Evolutionary conservation across 139 green algal species (phyloP).

Genomic region (Coelastrella sp.): DNA sequence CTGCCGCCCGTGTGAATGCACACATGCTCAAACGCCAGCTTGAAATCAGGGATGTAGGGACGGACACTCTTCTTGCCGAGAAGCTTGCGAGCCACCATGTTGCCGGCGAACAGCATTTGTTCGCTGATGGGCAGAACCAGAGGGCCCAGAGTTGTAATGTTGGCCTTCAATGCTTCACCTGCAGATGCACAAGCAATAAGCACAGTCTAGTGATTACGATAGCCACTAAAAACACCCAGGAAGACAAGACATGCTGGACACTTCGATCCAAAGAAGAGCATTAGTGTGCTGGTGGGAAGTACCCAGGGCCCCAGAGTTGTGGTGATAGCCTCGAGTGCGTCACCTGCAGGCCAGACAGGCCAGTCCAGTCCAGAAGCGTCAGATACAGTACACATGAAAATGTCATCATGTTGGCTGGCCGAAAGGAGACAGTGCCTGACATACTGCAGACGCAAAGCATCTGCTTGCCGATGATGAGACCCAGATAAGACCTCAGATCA

Average conservation of each 20-base stretch:
- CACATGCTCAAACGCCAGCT: constrained; percentile 97
- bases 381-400: too few relatives aligned
- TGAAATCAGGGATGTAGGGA: constrained; percentile 99
- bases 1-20: constrained; percentile 98
- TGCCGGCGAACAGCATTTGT: constrained; percentile 94
- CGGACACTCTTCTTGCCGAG: constrained; percentile 45
- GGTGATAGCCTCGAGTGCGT: constrained; percentile 92
- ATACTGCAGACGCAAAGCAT: too few relatives aligned
- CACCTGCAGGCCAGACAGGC: too few relatives aligned
- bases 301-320: constrained; percentile 96
- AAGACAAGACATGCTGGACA: too few relatives aligned
- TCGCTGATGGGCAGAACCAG: constrained; percentile 95
- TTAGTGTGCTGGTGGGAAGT: too few relatives aligned
- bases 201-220: too few relatives aligned
- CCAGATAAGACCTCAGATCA: neutral
- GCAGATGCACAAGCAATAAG: too few relatives aligned
- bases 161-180: constrained; percentile 81
- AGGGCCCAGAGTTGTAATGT: constrained; percentile 97
- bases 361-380: too few relatives aligned
- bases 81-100: constrained; percentile 91
- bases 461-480: neutral
- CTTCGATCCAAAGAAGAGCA: too few relatives aligned
- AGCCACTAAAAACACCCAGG: too few relatives aligned
- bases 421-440: too few relatives aligned
- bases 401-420: too few relatives aligned